phyloP scores from a whole-genome alignment of 306 rosid species.

The Crotalaria pallida region DNA sequence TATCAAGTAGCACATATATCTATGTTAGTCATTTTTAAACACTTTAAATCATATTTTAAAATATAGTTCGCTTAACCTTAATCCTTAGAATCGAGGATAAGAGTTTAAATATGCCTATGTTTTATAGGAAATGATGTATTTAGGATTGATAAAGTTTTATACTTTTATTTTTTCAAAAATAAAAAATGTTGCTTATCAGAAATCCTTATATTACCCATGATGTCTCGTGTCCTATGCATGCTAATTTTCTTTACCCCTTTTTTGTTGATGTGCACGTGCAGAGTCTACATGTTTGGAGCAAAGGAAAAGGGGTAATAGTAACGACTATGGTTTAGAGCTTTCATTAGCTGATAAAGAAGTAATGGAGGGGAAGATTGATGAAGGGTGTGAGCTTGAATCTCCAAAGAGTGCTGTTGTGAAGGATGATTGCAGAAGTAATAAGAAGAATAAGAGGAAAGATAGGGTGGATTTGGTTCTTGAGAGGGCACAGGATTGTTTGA shows the following conservation, averaged over 20 bases:
- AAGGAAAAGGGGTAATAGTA: slow-evolving; percentile 6
- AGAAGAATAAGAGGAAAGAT: slow-evolving; percentile 34
- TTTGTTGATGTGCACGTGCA: slow-evolving; percentile 22
- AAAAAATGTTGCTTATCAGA: too few species aligned
- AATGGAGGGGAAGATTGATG: not conserved
- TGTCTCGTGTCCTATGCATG: too few species aligned
- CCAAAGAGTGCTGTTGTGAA: not conserved
- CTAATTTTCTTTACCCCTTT: not conserved
- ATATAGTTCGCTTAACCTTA: too few species aligned
- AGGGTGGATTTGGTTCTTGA: slow-evolving; percentile 50
- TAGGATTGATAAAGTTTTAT: too few species aligned
- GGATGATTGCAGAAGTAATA: slow-evolving; percentile 8
- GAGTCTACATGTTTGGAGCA: slow-evolving; percentile 40
- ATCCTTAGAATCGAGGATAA: too few species aligned
- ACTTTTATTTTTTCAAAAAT: too few species aligned
- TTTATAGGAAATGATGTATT: too few species aligned
- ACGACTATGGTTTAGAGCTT: not conserved
- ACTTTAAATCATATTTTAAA: too few species aligned
- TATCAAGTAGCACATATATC: too few species aligned
- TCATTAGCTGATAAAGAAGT: not conserved
- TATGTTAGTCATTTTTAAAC: too few species aligned
- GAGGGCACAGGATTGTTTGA: slow-evolving; percentile 43
- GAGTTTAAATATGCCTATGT: too few species aligned
- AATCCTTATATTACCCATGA: too few species aligned
- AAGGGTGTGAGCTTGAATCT: slow-evolving; percentile 16